A percentile compares a stretch with the other conserved stretches of the same genome.
These are phyloP conservation scores for Mycena polygramma DNA, from an alignment of 768 basidiomycete species.

Conservation along the genomic window DNA sequence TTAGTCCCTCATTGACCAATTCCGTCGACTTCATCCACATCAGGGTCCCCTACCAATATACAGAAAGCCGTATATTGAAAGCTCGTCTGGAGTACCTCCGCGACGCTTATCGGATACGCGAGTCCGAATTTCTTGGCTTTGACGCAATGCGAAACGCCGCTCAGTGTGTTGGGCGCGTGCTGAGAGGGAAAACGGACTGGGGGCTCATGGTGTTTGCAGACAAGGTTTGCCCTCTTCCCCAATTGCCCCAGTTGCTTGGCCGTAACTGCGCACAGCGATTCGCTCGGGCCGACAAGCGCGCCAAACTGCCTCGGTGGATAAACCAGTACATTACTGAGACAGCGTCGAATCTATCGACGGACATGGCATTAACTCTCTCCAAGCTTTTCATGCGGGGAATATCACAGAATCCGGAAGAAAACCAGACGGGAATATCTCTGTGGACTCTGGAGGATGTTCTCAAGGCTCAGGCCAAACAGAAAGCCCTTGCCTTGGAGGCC, in stretches of 20 bases:
- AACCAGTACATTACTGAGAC: slow-evolving; percentile 99
- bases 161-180: slow-evolving; percentile 97
- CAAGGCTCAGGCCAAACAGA: slow-evolving; percentile 86
- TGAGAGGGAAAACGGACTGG: slow-evolving; percentile 99
- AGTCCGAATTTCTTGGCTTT: slow-evolving; percentile 98
- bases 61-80: slow-evolving; percentile 96
- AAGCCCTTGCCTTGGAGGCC: slow-evolving; percentile 68
- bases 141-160: slow-evolving; percentile 99
- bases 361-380: slow-evolving; percentile 95
- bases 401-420: slow-evolving; percentile 97
- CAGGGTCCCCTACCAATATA: slow-evolving; percentile 97
- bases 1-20: background rate
- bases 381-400: slow-evolving; percentile 99
- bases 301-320: slow-evolving; percentile 98
- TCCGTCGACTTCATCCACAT: background rate
- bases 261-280: slow-evolving; percentile 71
- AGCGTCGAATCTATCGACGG: slow-evolving; percentile 96
- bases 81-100: slow-evolving; percentile 97
- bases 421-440: slow-evolving; percentile 92
- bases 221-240: slow-evolving; percentile 70
- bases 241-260: background rate
- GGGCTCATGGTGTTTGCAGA: slow-evolving; percentile 99
- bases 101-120: slow-evolving; percentile 98
- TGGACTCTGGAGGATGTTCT: slow-evolving; percentile 96
- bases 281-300: slow-evolving; percentile 92